These are phyloP conservation scores for Phytophthora multivora DNA, from an alignment of 352 stramenopile genomes.

Conservation along the genomic window DNA sequence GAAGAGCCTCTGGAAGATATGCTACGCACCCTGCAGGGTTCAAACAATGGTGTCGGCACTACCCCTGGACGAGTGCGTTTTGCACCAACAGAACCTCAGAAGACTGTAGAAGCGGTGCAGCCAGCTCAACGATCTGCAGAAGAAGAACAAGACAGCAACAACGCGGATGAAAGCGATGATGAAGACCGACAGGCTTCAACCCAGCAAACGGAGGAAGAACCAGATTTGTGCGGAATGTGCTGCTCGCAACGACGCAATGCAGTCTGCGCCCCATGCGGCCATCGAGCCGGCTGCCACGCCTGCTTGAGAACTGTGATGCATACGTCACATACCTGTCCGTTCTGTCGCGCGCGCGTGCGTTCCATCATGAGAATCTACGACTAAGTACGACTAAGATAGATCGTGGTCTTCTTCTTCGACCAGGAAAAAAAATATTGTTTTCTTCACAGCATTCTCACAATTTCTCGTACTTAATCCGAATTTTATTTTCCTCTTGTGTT, in stretches of 20 bases:
- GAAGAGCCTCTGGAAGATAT: slow-evolving; percentile 35
- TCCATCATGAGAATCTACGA: slow-evolving; percentile 61
- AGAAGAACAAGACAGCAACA: too few relatives aligned
- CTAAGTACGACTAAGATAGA: slow-evolving; percentile 10
- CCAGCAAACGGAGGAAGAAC: slow-evolving; percentile 11
- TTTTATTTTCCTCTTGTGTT: too few relatives aligned
- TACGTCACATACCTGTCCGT: slow-evolving; percentile 41
- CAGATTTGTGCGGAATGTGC: slow-evolving; percentile 51
- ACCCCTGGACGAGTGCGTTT: slow-evolving; percentile 14
- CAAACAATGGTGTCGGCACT: neutral
- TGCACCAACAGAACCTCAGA: slow-evolving; percentile 11
- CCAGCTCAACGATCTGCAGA: slow-evolving; percentile 6
- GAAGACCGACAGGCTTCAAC: slow-evolving; percentile 1
- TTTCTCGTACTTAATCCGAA: too few relatives aligned
- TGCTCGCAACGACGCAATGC: slow-evolving; percentile 47
- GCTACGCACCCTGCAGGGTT: slow-evolving; percentile 16
- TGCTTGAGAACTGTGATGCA: slow-evolving; percentile 50
- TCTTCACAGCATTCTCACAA: too few relatives aligned
- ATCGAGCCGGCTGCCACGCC: slow-evolving; percentile 48
- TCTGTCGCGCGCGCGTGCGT: slow-evolving; percentile 45
- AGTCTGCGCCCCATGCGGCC: slow-evolving; percentile 59
- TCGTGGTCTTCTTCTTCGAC: neutral
- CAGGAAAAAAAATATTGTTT: neutral
- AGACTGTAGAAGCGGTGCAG: slow-evolving; percentile 21
- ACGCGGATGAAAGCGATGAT: slow-evolving; percentile 9